phyloP scores from a whole-genome alignment of 2,329 filamentous ascomycete species.

The Fusarium virguliforme region DNA sequence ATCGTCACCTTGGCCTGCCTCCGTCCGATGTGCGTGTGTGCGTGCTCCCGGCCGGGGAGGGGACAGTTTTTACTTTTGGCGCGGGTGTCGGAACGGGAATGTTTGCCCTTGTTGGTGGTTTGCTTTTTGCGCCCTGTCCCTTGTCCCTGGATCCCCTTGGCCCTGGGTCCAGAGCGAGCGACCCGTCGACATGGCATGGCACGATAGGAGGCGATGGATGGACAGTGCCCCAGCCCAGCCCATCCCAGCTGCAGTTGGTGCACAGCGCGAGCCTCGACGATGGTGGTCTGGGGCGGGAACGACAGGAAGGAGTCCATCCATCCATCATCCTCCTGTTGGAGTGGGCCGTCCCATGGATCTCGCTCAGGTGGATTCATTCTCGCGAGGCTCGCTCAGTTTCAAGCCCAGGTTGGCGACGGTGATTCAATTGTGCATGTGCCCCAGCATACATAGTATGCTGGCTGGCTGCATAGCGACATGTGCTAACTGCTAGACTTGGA shows the following conservation, averaged over 20 bases:
- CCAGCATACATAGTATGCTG: constrained; percentile 5
- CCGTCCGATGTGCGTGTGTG: constrained; percentile 21
- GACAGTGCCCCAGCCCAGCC: not conserved
- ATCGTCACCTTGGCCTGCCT: constrained; percentile 17
- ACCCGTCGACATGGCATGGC: constrained; percentile 30
- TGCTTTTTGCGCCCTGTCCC: constrained; percentile 25
- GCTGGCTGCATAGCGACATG: constrained; percentile 16
- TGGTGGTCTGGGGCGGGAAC: constrained; percentile 28
- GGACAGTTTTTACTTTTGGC: constrained; percentile 37
- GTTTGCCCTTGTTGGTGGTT: constrained; percentile 20
- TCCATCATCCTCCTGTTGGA: constrained; percentile 16
- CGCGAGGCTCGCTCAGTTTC: constrained; percentile 18
- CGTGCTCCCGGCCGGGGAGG: constrained; percentile 7
- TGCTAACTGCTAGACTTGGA: constrained; percentile 37
- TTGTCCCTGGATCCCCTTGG: constrained; percentile 18
- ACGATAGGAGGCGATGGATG: constrained; percentile 38
- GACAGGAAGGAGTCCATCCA: constrained; percentile 32
- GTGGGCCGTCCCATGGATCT: constrained; percentile 25
- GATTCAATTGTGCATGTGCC: constrained; percentile 26
- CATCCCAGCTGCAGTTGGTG: constrained; percentile 15
- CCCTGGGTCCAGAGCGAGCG: constrained; percentile 6
- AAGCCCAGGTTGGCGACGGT: constrained; percentile 17
- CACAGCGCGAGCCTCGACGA: constrained; percentile 29
- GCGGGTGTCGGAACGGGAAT: constrained; percentile 40
- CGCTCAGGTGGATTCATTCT: constrained; percentile 2